Conservation (phyloP, 768 basidiomycete genomes). For the Galerina marginata region DNA sequence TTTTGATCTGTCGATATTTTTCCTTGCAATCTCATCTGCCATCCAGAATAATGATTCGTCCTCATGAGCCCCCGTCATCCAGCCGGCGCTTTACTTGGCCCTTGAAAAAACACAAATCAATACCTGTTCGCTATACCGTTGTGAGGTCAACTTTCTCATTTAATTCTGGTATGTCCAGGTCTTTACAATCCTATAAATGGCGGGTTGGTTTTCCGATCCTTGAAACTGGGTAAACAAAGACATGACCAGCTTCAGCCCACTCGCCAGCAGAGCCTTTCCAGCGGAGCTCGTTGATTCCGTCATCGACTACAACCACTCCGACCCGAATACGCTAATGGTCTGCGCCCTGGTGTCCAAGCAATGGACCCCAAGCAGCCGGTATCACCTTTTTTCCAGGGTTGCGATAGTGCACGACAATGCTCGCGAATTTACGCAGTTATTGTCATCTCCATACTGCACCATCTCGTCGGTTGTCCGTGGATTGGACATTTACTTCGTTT, state of each 20-base stretch:
- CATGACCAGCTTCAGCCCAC: slow-evolving; percentile 12
- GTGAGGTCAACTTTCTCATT: slow-evolving; percentile 12
- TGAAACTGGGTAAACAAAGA: not conserved
- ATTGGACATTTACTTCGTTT: slow-evolving; percentile 17
- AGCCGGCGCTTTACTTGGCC: slow-evolving; percentile 19
- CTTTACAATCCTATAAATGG: slow-evolving; percentile 5
- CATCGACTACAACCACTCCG: slow-evolving; percentile 30
- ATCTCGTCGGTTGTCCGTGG: slow-evolving; percentile 14
- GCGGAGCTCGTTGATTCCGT: slow-evolving; percentile 34
- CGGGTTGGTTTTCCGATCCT: not conserved
- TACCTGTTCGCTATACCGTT: slow-evolving; percentile 1
- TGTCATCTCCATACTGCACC: slow-evolving; percentile 23
- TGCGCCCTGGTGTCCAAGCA: slow-evolving; percentile 32
- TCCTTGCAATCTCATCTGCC: slow-evolving; percentile 23
- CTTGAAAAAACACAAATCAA: slow-evolving; percentile 24
- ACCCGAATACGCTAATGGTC: slow-evolving; percentile 25
- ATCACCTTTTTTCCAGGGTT: slow-evolving; percentile 27
- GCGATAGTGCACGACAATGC: slow-evolving; percentile 21
- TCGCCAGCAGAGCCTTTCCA: slow-evolving; percentile 20
- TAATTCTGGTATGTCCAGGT: not conserved
- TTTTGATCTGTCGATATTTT: slow-evolving; percentile 21
- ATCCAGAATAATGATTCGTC: slow-evolving; percentile 20
- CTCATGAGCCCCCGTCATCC: slow-evolving; percentile 9
- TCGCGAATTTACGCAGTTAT: slow-evolving; percentile 18
- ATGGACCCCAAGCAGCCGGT: slow-evolving; percentile 29